Evolutionary conservation across 768 basidiomycete species (phyloP), one percentile per base, ranked within the genome.

Genomic region (Pleurotus giganteus): DNA sequence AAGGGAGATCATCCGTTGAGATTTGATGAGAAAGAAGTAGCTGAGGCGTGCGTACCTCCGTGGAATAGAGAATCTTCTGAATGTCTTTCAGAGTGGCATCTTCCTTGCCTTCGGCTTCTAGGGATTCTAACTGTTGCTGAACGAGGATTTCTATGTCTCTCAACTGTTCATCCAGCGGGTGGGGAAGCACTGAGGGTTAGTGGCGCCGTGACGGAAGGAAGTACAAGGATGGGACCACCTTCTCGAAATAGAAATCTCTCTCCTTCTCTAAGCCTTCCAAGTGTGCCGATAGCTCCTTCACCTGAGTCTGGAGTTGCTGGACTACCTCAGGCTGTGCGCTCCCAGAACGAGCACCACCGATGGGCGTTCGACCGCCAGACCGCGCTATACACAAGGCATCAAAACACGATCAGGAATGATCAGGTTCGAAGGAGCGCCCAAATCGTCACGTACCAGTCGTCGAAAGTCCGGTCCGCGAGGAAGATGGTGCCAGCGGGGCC

Each of bases 161-260:
- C 53, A 99, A 82, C 94, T 98, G 29, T 23, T 36, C n/a, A 44
- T 29, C 42, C 17, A 29, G 34, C 23, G 45, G n/a, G 21, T 17
- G 46, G 11, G 32, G 17, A 43, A 43, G 21, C 34, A 23, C 23
- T n/a, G 53, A 32, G 8, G 27, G 17, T 26, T 56, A 8, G 17
- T n/a, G 31, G 12, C 28, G n/a, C n/a, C n/a, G n/a, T n/a, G n/a
- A n/a, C n/a, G n/a, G n/a, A n/a, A n/a, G n/a, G n/a, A n/a, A n/a
- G n/a, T n/a, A n/a, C n/a, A n/a, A n/a, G n/a, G n/a, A n/a, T n/a
- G n/a, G n/a, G n/a, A n/a, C 44, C 61, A 96, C 95, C 84, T 98
- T 99, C 65, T 89, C 86, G 70, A 98, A 99, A 73, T 99, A 99
- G 71, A 99, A 98, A 69, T 98, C 95, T 43, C 95, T 77, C 73